These are phyloP conservation scores for Pestalotiopsis sp. DNA, from an alignment of 2,329 filamentous ascomycete genomes.

Conservation along the genomic window DNA sequence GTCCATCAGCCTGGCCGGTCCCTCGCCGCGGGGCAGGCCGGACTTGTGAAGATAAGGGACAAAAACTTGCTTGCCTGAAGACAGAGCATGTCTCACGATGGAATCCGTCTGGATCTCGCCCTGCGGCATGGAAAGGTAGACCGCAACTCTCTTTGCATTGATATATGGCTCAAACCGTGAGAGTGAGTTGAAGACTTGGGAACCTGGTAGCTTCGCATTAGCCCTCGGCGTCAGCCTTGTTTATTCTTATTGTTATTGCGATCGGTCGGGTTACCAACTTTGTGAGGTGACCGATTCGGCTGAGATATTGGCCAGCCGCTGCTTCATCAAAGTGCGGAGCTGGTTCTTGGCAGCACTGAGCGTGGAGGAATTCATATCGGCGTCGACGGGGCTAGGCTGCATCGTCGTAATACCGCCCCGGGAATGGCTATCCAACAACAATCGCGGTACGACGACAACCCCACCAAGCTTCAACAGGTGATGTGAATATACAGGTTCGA, in stretches of 20 bases:
- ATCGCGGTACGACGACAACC: not conserved
- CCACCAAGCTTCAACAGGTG: not conserved
- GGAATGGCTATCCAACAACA: not conserved
- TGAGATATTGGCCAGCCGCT: conserved; percentile 62
- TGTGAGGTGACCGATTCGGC: conserved; percentile 66
- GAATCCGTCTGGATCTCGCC: conserved; percentile 83
- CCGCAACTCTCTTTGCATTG: conserved; percentile 73
- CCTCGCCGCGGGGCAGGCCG: conserved; percentile 45
- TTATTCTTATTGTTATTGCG: not conserved
- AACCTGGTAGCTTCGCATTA: conserved; percentile 50
- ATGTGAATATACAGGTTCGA: not conserved
- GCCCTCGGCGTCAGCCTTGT: conserved; percentile 7
- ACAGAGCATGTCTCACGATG: conserved; percentile 81
- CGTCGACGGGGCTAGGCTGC: conserved; percentile 1
- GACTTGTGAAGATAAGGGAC: conserved; percentile 83
- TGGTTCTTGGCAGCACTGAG: conserved; percentile 75
- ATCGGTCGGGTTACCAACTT: conserved; percentile 57
- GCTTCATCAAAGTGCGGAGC: conserved; percentile 71
- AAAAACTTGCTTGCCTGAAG: conserved; percentile 80
- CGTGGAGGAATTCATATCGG: conserved; percentile 35
- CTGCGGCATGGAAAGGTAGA: conserved; percentile 91
- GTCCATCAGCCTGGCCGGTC: conserved; percentile 79
- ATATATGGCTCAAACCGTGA: conserved; percentile 73
- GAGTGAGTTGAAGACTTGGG: conserved; percentile 65
- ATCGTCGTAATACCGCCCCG: not conserved